Evolutionary conservation across 345 rosid genomes (phyloP), one percentile per base, ranked within the genome.

Genomic region (Aurinia saxatilis): DNA sequence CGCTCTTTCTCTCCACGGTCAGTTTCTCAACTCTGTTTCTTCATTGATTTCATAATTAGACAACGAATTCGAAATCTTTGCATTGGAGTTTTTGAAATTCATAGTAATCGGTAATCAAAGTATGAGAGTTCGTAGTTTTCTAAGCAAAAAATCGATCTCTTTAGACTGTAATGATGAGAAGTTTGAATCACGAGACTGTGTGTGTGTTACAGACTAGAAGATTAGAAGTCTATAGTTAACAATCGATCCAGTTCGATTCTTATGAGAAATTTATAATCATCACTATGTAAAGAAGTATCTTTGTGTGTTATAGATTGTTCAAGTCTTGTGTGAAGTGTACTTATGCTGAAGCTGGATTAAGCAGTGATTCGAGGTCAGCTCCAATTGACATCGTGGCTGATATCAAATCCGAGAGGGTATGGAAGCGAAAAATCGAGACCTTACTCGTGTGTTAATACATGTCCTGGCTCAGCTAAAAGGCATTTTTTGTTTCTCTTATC

Each of bases 371-470:
- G 7, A 56, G 59, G 14, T 74, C 84, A 12, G 61, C 82, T 40
- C 49, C 91, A 36, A 92, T 87, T 67, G 98, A 92, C 68, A 79
- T 88, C 71, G 90, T 79, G 8, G 95, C 93, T 15, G 84, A 88
- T 75, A 38, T 86, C 7, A 86, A 74, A 78, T 72, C 90, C 12
- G 95, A 86, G 73, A 66, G 90, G 80, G 98, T 88, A 77, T n/a
- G 60, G 45, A 56, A 46, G 4, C 17, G 16, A 41, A 51, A 39
- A 17, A 19, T 8, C 41, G 5, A 48, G 41, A 3, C 4, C 41
- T 50, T 23, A 34, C n/a, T 50, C 45, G 12, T 50, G 48, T 48
- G 13, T 44, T 36, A 59, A 18, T 33, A 44, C 13, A 21, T 54
- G 56, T 57, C 53, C 38, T 11, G 75, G 45, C 39, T 40, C n/a